Base-by-base conservation (phyloP, 495 filamentous ascomycete species). In the Xylaria curta region DNA sequence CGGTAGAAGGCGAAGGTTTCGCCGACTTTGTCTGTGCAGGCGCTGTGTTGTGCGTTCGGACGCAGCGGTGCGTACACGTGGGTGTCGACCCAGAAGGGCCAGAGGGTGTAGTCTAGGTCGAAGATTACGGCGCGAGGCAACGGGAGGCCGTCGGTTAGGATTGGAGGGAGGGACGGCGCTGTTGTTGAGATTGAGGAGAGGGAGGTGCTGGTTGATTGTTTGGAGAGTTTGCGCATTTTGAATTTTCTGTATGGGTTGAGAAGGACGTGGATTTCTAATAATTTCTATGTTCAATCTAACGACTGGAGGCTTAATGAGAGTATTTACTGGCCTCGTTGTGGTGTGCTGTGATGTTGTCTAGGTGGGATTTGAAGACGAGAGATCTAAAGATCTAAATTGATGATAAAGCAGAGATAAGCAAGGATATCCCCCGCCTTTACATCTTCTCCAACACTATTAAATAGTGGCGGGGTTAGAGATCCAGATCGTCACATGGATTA, bases 81-180 rank as follows among this genome's bases (percentile, higher is more conserved):
- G 17, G 94, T 97, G 84, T 98, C 96, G 3, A 94, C 90, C 94
- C 95, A 99, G 85, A 97, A 97, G 4, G 94, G 94, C 96, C 96
- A 98, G 1, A 99, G 86, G 0, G 96, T 99, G 85, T 97, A 98
- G 85, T 99, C 96, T 63, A 98, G 87, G 80, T 99, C 96, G 82
- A 99, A 97, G 69, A 92, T 91, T 72, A 99, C 87, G 71, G 97
- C 82, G 73, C 91, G 93, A 0, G 96, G 96, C 3, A 99, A 89
- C 1, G 94, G 92, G 0, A 89, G 87, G 68, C 89, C 90, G 81
- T 99, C 95, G 61, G 81, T 87, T 78, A 97, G 78, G 78, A 84
- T 72, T 66, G 58, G 19, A 53, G 54, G 60, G 31, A 67, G 65
- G 19, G 19, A 21, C 0, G 65, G 49, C 17, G 65, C 6, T 12